These are phyloP conservation scores for Pichia heedii DNA, from an alignment of 805 yeast genomes.

Conservation along the genomic window DNA sequence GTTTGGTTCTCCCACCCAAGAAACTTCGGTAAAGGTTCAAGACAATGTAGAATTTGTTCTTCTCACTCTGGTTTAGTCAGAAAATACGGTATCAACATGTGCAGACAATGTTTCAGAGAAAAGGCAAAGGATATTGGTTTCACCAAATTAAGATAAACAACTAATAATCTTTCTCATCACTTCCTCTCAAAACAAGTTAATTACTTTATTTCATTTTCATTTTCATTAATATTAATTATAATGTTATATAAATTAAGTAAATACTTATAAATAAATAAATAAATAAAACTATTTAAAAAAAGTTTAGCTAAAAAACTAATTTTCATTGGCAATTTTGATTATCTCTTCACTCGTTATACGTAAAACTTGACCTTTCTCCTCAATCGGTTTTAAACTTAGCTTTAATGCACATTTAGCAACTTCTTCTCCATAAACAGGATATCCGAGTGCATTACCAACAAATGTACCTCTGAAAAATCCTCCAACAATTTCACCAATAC, in stretches of 20 bases:
- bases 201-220: neutral
- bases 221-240: slow-evolving; percentile 1
- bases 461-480: slow-evolving; percentile 26
- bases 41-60: slow-evolving; percentile 98
- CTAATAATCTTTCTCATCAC: neutral
- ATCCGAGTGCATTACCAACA: slow-evolving; percentile 23
- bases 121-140: slow-evolving; percentile 98
- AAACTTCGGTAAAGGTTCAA: slow-evolving; percentile 99
- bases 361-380: slow-evolving; percentile 19
- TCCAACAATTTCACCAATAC: slow-evolving; percentile 27
- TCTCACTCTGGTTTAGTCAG: slow-evolving; percentile 99
- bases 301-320: no score
- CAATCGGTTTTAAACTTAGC: slow-evolving; percentile 17
- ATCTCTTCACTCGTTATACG: slow-evolving; percentile 16
- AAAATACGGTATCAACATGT: slow-evolving; percentile 98
- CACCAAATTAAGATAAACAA: slow-evolving; percentile 90
- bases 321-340: slow-evolving; percentile 12
- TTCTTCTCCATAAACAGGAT: slow-evolving; percentile 56
- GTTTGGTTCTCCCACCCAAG: slow-evolving; percentile 99
- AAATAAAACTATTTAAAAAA: neutral
- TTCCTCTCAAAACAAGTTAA: no score
- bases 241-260: neutral
- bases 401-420: slow-evolving; percentile 44
- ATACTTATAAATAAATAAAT: neutral
- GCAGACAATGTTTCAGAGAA: slow-evolving; percentile 99